Base-by-base conservation (phyloP, 1,284 basidiomycete species). In the Pulveroboletus sp. region DNA sequence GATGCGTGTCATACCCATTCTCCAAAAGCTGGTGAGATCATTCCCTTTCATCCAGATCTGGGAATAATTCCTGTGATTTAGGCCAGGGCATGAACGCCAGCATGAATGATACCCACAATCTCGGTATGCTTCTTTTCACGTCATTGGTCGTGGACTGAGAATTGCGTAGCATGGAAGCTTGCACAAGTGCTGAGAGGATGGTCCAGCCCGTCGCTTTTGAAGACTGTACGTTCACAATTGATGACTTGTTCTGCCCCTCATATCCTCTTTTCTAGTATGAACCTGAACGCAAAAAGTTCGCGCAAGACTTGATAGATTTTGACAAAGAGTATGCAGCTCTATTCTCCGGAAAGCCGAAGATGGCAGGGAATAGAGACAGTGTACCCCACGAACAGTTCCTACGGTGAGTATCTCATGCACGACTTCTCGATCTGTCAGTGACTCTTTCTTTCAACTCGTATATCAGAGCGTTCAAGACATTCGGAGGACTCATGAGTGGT, bases 1-100 rank as follows among this genome's bases (percentile, higher is more conserved):
- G 88, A 91, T 72, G 87, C 86, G 2, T 90, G 85, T 65, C 91
- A 93, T 67, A 93, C 91, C 0, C 91, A 93, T 72, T 91, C 88
- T 1, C 91, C 91, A 2, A 92, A 85, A 77, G 72, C 82, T 75
- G 82, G 87, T 78, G 25, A 47, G 58, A 28, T 58, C 50, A 14
- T 22, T 10, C 10, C 36, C 29, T 28, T 40, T 31, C 15, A 24
- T 22, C 7, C 2, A 26, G 36, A 14, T 8, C 26, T 28, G n/a
- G 18, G 49, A 52, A 24, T 54, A 9, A 33, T 14, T 25, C 40
- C 20, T n/a, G 17, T 42, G 31, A 2, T 39, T 46, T 72, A 80
- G 75, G 83, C 53, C 75, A 83, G 63, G 84, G 84, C 2, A 85
- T 85, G 84, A 86, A 86, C 63, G 83, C 83, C 3, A 89, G 88